phyloP scores from a whole-genome alignment of 2,329 filamentous ascomycete species.

The Aspergillus ruber region DNA sequence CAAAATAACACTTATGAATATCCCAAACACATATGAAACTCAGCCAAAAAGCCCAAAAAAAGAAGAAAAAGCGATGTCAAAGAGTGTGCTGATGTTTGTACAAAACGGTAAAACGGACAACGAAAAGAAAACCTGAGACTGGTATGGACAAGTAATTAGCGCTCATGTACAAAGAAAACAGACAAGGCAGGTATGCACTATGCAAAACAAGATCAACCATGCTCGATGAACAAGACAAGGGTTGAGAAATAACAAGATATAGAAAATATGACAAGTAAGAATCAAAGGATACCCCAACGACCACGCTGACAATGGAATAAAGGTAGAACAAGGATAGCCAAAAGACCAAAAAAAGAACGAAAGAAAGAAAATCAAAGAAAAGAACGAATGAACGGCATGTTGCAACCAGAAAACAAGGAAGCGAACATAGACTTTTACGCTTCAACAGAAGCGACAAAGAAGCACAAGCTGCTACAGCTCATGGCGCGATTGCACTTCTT shows the following conservation, averaged over 20 bases:
- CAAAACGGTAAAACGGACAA: not conserved
- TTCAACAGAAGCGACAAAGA: not conserved
- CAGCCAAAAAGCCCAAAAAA: not conserved
- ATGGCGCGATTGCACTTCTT: conserved; percentile 12
- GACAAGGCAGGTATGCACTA: not conserved
- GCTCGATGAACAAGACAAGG: not conserved
- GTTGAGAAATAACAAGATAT: conserved; percentile 1
- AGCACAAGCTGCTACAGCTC: conserved; percentile 15
- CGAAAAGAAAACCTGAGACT: not conserved
- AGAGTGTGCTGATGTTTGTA: not conserved
- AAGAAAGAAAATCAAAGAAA: not conserved
- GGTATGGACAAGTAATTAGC: conserved; percentile 9
- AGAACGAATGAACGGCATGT: conserved; percentile 1
- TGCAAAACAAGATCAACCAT: not conserved
- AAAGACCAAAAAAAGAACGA: conserved; percentile 2
- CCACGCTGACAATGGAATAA: not conserved
- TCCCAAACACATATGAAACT: not conserved
- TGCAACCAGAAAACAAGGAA: not conserved
- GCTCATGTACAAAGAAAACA: conserved; percentile 8
- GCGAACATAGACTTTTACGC: not conserved
- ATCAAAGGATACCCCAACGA: conserved; percentile 1
- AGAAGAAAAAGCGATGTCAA: not conserved
- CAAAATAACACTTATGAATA: too few relatives aligned
- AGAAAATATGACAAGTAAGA: conserved; percentile 2
- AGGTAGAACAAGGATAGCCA: not conserved